Conservation (phyloP, 768 basidiomycete genomes). For the Hortiboletus flavorubellus region DNA sequence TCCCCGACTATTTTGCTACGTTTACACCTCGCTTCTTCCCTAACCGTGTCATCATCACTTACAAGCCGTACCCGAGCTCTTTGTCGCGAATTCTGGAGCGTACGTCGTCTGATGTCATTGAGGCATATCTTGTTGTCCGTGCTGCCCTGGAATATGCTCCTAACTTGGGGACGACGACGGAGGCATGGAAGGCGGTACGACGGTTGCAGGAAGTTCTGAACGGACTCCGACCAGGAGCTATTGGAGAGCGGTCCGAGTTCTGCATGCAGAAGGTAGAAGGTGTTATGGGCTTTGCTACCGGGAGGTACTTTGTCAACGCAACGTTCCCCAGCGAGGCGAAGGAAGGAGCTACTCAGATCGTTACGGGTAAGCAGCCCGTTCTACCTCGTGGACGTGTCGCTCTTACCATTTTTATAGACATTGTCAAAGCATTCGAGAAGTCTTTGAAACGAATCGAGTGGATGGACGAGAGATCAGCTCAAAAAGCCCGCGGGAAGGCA, state of each 20-base stretch:
- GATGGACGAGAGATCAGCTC: conserved; percentile 86
- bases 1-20: conserved; percentile 81
- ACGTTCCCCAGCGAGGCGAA: conserved; percentile 79
- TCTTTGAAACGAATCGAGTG: conserved; percentile 75
- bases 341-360: conserved; percentile 78
- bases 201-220: conserved; percentile 66
- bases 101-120: conserved; percentile 68
- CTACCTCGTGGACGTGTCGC: background rate
- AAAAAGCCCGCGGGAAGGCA: conserved; percentile 83
- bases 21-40: conserved; percentile 80
- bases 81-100: conserved; percentile 66
- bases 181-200: conserved; percentile 74
- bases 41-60: conserved; percentile 72
- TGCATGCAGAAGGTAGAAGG: conserved; percentile 73
- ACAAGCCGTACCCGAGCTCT: conserved; percentile 69
- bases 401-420: conserved; percentile 44
- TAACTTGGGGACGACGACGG: conserved; percentile 69
- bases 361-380: conserved; percentile 50
- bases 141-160: conserved; percentile 66
- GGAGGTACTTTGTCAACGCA: conserved; percentile 84
- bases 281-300: conserved; percentile 84
- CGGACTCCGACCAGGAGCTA: conserved; percentile 84
- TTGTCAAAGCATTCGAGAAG: conserved; percentile 78
- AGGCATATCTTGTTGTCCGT: conserved; percentile 84
- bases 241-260: conserved; percentile 79